Percentiles rank a stretch among this genome's conserved stretches.
Conservation (phyloP, 345 rosid species). For the Camelina sativa region DNA sequence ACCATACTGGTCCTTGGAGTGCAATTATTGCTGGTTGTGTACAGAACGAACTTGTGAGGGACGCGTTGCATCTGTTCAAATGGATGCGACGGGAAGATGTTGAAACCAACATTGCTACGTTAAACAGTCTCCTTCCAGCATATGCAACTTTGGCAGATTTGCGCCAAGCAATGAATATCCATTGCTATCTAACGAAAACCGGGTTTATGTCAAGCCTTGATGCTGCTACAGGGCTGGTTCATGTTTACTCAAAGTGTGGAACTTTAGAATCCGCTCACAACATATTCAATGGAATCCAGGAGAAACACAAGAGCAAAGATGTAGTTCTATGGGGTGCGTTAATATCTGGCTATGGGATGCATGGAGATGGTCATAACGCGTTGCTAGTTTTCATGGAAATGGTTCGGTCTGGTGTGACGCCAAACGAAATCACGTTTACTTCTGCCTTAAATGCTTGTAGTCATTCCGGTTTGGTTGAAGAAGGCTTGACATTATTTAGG, state of each 20-base stretch:
- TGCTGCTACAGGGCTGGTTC: slow-evolving; percentile 60
- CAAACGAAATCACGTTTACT: slow-evolving; percentile 64
- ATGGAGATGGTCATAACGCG: slow-evolving; percentile 61
- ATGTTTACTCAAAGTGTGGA: slow-evolving; percentile 70
- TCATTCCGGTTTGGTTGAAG: slow-evolving; percentile 67
- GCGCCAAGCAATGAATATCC: slow-evolving; percentile 55
- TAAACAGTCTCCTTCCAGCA: slow-evolving; percentile 70
- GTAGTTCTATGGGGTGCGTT: slow-evolving; percentile 63
- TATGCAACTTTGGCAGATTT: slow-evolving; percentile 61
- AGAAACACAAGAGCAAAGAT: slow-evolving; percentile 50
- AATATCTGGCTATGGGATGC: slow-evolving; percentile 64
- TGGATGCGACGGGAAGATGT: slow-evolving; percentile 55
- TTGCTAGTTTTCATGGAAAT: slow-evolving; percentile 64
- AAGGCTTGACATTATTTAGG: slow-evolving; percentile 58
- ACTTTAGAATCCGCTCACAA: slow-evolving; percentile 56
- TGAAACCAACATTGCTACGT: slow-evolving; percentile 56
- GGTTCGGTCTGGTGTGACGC: slow-evolving; percentile 59
- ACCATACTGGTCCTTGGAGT: slow-evolving; percentile 70
- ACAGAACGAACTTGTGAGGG: slow-evolving; percentile 52
- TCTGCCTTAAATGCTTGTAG: slow-evolving; percentile 66
- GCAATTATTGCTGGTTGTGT: slow-evolving; percentile 68
- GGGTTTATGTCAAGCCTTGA: slow-evolving; percentile 59
- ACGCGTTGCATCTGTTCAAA: slow-evolving; percentile 57
- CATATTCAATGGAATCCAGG: slow-evolving; percentile 54
- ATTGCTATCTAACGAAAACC: slow-evolving; percentile 54